Evolutionary conservation across 768 basidiomycete genomes (phyloP).

Genomic region (Amanita brunnescens): DNA sequence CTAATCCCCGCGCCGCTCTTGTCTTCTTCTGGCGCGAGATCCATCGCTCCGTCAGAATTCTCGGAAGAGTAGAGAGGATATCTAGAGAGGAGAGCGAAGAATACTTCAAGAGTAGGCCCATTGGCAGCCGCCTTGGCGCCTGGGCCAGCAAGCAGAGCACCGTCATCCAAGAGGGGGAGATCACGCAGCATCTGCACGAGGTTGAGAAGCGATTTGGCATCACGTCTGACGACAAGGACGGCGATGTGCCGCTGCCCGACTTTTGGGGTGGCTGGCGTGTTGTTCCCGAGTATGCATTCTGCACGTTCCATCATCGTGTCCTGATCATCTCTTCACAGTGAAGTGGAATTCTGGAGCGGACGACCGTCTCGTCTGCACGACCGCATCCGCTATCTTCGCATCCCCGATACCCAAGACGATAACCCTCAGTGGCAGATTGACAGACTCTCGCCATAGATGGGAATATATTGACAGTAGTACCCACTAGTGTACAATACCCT

Average conservation of each 20-base stretch:
- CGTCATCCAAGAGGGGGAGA: conserved; percentile 64
- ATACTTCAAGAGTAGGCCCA: conserved; percentile 77
- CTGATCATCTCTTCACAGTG: conserved; percentile 41
- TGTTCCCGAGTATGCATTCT: conserved; percentile 65
- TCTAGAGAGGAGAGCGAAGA: conserved; percentile 60
- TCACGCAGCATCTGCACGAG: conserved; percentile 52
- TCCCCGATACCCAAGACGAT: conserved; percentile 36
- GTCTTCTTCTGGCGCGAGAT: conserved; percentile 91
- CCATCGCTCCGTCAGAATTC: conserved; percentile 69
- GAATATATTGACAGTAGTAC: conserved; percentile 5
- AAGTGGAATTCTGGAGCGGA: conserved; percentile 97
- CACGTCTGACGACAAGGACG: conserved; percentile 28
- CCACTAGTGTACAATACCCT: conserved; percentile 8
- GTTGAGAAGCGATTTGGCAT: conserved; percentile 50
- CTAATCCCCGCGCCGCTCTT: conserved; percentile 73
- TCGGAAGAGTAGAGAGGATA: conserved; percentile 81
- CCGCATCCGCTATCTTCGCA: conserved; percentile 69
- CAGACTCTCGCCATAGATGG: conserved; percentile 59
- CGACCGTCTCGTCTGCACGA: conserved; percentile 93
- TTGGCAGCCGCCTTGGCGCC: conserved; percentile 82
- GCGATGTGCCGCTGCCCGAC: conserved; percentile 67
- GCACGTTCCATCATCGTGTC: background rate
- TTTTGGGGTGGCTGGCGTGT: conserved; percentile 98
- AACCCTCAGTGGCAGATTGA: conserved; percentile 68
- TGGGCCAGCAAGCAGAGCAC: conserved; percentile 90